Percentiles rank a stretch among this genome's conserved stretches.
phyloP scores from a whole-genome alignment of 345 rosid genomes.

The Carallia pectinifolia region DNA sequence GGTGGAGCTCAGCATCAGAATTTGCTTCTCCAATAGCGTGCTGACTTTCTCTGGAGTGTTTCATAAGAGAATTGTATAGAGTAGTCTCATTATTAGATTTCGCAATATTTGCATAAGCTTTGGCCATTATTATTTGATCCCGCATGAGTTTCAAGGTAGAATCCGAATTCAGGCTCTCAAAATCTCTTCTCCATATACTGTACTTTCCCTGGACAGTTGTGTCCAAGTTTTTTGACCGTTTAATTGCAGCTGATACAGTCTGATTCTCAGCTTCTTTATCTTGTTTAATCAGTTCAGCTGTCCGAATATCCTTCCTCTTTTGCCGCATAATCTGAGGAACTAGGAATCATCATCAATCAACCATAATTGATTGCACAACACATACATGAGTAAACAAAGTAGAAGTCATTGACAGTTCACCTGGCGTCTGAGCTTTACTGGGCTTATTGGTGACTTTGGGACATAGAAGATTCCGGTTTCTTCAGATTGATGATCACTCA shows the following conservation, averaged over 20 bases:
- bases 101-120: constrained; percentile 89
- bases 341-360: constrained; percentile 31
- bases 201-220: constrained; percentile 65
- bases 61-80: constrained; percentile 59
- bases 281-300: constrained; percentile 55
- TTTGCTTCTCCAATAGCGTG: constrained; percentile 69
- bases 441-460: constrained; percentile 42
- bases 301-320: constrained; percentile 61
- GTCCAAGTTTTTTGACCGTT: constrained; percentile 50
- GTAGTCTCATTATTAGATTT: constrained; percentile 55
- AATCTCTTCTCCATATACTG: constrained; percentile 95
- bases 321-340: constrained; percentile 54
- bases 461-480: constrained; percentile 32
- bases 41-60: constrained; percentile 58
- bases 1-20: constrained; percentile 76
- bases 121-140: constrained; percentile 95
- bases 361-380: constrained; percentile 22
- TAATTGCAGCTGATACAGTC: constrained; percentile 59
- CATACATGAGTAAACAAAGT: constrained; percentile 5
- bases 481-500: constrained; percentile 27
- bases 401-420: constrained; percentile 43
- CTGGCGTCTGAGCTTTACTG: constrained; percentile 81
- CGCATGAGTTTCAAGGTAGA: constrained; percentile 84
- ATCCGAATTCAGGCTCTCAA: constrained; percentile 76
- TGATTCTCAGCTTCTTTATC: constrained; percentile 56